Base-by-base conservation (phyloP, 1,284 basidiomycete species). In the Caloboletus firmus region DNA sequence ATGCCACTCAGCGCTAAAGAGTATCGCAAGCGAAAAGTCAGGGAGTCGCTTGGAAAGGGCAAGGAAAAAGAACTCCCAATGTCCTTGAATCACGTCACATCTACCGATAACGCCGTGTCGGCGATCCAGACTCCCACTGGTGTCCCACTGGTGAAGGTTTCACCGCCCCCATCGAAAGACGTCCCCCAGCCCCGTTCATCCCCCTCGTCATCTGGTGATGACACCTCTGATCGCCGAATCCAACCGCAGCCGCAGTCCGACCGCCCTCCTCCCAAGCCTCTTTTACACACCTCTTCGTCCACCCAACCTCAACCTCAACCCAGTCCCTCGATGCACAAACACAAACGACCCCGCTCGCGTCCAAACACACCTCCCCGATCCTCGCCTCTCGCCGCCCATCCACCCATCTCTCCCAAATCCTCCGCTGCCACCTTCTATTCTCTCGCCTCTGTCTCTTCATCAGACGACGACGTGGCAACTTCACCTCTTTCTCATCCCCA, bases 1-100 rank as follows among this genome's bases (percentile, higher is more conserved):
- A 68, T 68, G 69, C 69, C 66, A 0, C 56, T 68, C 35, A 72
- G 63, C 3, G 69, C 67, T 0, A 63, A 30, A 12, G 65, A 68
- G 18, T 68, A 59, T 34, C 65, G 63, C 37, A 70, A 63, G 22
- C 58, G 45, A 49, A 69, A 58, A 5, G 34, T 57, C 15, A 58
- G 12, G 20, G 59, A 12, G 20, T 24, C 48, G 0, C 10, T 31
- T 12, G 55, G 55, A 24, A 54, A 51, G 28, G 43, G 26, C 32
- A 62, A 53, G 24, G 58, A 56, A 2, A 54, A 48, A 3, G 57
- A 57, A 17, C 15, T 35, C 1, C 15, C 49, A 0, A 13, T 20
- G 4, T 42, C 56, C 1, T 32, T 49, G 22, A 50, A 45, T 43
- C 57, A 46, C 28, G 53, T 60, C 30, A 49, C 45, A 2, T 64